Evolutionary conservation across 306 rosid genomes (phyloP).

Genomic region (Prunus mume): DNA sequence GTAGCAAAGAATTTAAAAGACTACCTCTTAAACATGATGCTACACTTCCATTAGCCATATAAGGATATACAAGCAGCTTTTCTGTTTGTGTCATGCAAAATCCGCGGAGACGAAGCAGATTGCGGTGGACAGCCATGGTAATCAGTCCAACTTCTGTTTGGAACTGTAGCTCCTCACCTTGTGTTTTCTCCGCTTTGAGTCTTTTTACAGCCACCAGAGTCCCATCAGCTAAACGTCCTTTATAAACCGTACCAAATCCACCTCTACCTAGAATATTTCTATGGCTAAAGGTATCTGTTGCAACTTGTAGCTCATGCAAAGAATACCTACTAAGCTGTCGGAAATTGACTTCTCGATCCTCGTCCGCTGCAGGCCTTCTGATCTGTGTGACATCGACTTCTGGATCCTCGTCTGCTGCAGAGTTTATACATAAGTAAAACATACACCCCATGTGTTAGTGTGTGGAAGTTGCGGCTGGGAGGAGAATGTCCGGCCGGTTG

Average conservation of each 20-base stretch:
- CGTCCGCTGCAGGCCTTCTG: neutral
- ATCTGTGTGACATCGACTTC: too few relatives aligned
- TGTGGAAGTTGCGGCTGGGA: too few relatives aligned
- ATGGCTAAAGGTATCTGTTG: slow-evolving; percentile 83
- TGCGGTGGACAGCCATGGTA: slow-evolving; percentile 96
- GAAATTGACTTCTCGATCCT: slow-evolving; percentile 93
- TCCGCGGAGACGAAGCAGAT: slow-evolving; percentile 84
- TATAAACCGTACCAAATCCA: slow-evolving; percentile 95
- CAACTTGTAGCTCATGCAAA: slow-evolving; percentile 87
- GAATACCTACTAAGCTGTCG: slow-evolving; percentile 91
- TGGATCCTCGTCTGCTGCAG: too few relatives aligned
- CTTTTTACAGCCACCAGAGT: slow-evolving; percentile 88
- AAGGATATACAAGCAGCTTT: slow-evolving; percentile 92
- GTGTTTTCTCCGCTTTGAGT: slow-evolving; percentile 86
- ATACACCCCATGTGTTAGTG: too few relatives aligned
- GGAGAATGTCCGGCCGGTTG: too few relatives aligned
- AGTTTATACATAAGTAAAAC: too few relatives aligned
- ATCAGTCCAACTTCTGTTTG: slow-evolving; percentile 97
- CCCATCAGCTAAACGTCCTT: slow-evolving; percentile 92
- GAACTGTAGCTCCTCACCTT: slow-evolving; percentile 89
- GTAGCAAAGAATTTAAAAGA: neutral
- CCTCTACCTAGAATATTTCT: slow-evolving; percentile 84
- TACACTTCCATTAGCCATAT: slow-evolving; percentile 90
- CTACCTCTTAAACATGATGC: slow-evolving; percentile 95
- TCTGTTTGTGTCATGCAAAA: slow-evolving; percentile 99